Base-by-base conservation (phyloP, 2,329 filamentous ascomycete genomes). In the Botrytis medusae region DNA sequence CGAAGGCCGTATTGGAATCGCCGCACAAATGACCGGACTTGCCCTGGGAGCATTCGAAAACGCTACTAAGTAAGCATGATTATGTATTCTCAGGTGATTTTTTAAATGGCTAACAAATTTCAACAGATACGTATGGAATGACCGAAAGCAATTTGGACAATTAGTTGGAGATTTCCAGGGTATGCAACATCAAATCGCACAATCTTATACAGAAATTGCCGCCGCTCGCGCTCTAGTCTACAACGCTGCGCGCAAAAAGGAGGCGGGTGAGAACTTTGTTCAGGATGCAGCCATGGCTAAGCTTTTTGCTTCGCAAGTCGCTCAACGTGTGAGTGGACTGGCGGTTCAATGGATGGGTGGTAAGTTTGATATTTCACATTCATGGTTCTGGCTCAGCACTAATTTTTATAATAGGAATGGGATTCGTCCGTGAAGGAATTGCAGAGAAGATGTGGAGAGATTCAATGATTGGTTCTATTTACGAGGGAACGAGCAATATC, bases 281-380 rank as follows among this genome's bases (percentile, higher is more conserved):
- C 89, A 89, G 82, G 96, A 99, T 80, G 96, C 96, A 16, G 96
- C 96, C 78, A 99, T 99, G 96, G 96, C 96, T 71, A 99, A 99
- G 87, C 87, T 99, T 72, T 97, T 93, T 82, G 90, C 96, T 3
- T 96, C 93, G 7, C 96, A 99, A 84, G 94, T 99, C 46, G 96
- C 96, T 0, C 93, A 93, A 32, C 90, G 90, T 72, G 95, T 99
- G 32, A 92, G 92, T 72, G 91, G 95, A 10, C 88, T 92, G 67
- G 96, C 95, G 0, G 90, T 99, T 42, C 96, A 99, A 85, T 99
- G 96, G 96, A 98, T 98, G 95, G 96, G 96, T 65, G 96, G 96
- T 61, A 73, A 71, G 72, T 64, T 63, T 57, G 68, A 63, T 29
- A 42, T 48, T 25, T 18, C 25, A 57, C 48, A 14, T 70, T 40